Percentiles rank a stretch among this genome's conserved stretches.
These are phyloP conservation scores for Cerioporus squamosus DNA, from an alignment of 1,284 basidiomycete genomes.

Conservation along the genomic window DNA sequence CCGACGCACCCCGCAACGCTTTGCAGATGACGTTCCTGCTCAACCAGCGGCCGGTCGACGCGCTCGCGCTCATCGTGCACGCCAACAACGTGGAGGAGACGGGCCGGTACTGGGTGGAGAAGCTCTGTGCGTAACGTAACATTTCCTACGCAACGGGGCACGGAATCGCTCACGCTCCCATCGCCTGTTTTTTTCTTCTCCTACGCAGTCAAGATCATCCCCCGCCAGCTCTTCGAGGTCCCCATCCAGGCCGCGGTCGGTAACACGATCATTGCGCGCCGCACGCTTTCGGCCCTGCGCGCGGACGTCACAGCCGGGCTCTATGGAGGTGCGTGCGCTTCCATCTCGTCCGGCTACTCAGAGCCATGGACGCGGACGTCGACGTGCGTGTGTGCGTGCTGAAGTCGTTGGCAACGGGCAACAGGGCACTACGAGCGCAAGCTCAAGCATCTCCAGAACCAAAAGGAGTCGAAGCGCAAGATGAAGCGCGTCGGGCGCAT, in stretches of 20 bases:
- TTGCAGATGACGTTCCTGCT: constrained; percentile 81
- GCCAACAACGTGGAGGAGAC: constrained; percentile 71
- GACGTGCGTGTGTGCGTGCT: not conserved
- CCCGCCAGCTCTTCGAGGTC: constrained; percentile 92
- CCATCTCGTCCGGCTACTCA: not conserved
- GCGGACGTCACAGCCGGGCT: constrained; percentile 96
- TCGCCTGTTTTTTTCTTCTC: not conserved
- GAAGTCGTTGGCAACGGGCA: not conserved
- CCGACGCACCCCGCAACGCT: too few relatives aligned
- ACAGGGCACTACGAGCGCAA: constrained; percentile 88
- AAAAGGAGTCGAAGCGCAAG: constrained; percentile 88
- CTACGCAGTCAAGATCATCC: constrained; percentile 89
- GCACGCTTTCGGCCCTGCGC: constrained; percentile 85
- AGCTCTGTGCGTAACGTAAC: constrained; percentile 69
- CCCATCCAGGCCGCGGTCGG: constrained; percentile 90
- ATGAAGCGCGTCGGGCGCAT: constrained; percentile 89
- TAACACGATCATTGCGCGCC: constrained; percentile 86
- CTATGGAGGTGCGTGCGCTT: constrained; percentile 71
- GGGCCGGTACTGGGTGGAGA: constrained; percentile 85
- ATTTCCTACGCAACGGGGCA: not conserved
- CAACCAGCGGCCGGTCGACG: constrained; percentile 88
- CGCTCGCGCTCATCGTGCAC: constrained; percentile 90
- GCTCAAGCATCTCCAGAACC: constrained; percentile 90
- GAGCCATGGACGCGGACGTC: not conserved
- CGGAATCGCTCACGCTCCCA: not conserved